Base-by-base conservation (phyloP, 2,329 filamentous ascomycete genomes). In the Clarireedia hainanense region DNA sequence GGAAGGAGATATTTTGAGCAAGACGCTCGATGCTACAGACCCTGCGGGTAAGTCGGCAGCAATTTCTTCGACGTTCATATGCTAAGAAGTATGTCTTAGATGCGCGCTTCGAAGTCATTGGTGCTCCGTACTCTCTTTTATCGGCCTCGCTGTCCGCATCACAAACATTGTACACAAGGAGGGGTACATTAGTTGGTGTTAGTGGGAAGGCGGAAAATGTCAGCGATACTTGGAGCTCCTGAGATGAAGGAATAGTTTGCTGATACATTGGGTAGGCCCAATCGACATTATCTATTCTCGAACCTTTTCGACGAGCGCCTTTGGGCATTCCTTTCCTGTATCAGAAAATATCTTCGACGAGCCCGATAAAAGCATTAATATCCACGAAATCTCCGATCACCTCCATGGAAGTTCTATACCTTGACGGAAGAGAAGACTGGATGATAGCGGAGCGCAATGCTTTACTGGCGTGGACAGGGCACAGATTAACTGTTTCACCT, bases 361-460 rank as follows among this genome's bases (percentile, higher is more conserved):
- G 85, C 47, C 91, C 94, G 1, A 81, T 96, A 62, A 95, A 88
- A 45, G 91, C 91, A 34, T 76, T 99, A 60, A 87, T 99, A 64
- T 88, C 89, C 30, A 91, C 92, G 24, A 94, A 91, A 70, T 90
- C 90, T 5, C 84, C 89, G 4, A 84, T 86, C 52, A 94, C 91
- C 0, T 91, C 91, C 5, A 91, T 99, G 64, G 85, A 88, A 12
- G 83, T 95, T 6, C 79, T 99, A 26, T 88, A 92, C 69, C 81
- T 99, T 50, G 91, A 99, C 74, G 94, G 94, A 57, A 90, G 91
- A 4, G 85, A 91, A 57, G 94, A 99, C 73, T 99, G 94, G 92
- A 89, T 96, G 77, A 76, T 99, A 7, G 81, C 89, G 6, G 91
- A 97, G 70, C 81, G 89, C 60, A 86, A 89, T 62, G 91, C 91